Conservation (phyloP, 1,139 yeast species). For the Casaregolazyma suthepensis region DNA sequence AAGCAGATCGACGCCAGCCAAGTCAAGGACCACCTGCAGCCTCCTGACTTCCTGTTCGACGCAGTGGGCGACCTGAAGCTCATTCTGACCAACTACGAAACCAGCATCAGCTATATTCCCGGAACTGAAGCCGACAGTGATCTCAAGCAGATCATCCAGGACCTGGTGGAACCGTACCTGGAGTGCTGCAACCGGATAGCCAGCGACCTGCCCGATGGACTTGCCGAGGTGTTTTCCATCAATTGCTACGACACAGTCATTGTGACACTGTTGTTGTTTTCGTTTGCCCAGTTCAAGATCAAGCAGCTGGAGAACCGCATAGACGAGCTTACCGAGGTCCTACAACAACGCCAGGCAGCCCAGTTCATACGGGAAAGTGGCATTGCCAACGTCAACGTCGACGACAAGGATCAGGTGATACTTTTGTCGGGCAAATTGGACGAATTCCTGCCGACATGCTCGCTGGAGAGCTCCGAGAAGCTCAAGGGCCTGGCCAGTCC, state of each 20-base stretch:
- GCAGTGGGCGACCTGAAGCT: constrained; percentile 31
- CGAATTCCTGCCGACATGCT: constrained; percentile 34
- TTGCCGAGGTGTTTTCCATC: constrained; percentile 30
- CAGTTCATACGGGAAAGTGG: constrained; percentile 28
- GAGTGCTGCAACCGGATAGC: constrained; percentile 31
- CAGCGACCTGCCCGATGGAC: constrained; percentile 20
- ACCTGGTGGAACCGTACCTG: constrained; percentile 32
- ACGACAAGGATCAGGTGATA: constrained; percentile 31
- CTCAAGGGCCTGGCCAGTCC: constrained; percentile 32
- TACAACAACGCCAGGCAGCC: constrained; percentile 26
- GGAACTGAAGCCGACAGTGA: constrained; percentile 19
- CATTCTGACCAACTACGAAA: constrained; percentile 32
- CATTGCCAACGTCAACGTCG: constrained; percentile 12
- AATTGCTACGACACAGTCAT: constrained; percentile 34
- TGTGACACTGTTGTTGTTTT: constrained; percentile 28
- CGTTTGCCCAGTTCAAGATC: constrained; percentile 28
- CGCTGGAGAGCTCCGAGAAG: constrained; percentile 28
- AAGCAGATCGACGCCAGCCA: constrained; percentile 11
- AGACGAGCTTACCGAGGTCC: constrained; percentile 27
- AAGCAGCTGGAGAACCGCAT: constrained; percentile 29
- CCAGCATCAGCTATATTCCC: constrained; percentile 26
- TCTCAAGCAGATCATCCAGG: constrained; percentile 28
- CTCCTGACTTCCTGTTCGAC: constrained; percentile 34
- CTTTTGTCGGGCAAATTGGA: constrained; percentile 28
- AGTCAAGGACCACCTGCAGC: constrained; percentile 25